Base-by-base conservation (phyloP, 2,329 filamentous ascomycete genomes). In the Cytospora schulzeri region DNA sequence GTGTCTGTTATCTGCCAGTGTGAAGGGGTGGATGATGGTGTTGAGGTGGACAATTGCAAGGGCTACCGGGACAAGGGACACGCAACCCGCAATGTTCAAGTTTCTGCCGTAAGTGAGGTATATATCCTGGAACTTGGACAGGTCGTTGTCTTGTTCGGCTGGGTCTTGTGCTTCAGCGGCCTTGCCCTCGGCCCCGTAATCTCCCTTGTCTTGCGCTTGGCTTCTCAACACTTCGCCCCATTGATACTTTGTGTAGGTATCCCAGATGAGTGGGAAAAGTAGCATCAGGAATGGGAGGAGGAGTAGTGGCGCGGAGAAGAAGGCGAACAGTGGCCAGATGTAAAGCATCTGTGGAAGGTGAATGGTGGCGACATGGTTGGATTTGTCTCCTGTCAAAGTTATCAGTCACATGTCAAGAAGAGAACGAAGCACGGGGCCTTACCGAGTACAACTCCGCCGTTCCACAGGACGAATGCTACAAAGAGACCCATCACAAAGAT, bases 21-120 rank as follows among this genome's bases (percentile, higher is more conserved):
- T 97, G 74, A 98, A 99, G 0, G 95, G 94, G 73, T 99, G 95
- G 52, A 98, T 86, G 68, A 97, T 90, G 38, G 95, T 99, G 81
- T 97, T 98, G 82, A 85, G 90, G 67, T 86, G 85, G 28, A 97
- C 87, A 24, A 87, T 75, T 15, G 73, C 56, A 4, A 67, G 41
- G 31, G 51, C 51, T 2, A 55, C 31, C 1, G 60, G 48, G 19
- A 38, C 38, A 22, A 66, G 51, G 55, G 66, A 67, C 26, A 60
- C 41, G 24, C 63, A 62, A 26, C 61, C 55, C 38, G 11, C 68
- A 66, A 77, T 77, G 50, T 81, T 73, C 7, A 77, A 57, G 24
- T 75, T 76, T n/a, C 66, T 70, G 31, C 69, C 68, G 61, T 80
- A 74, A 9, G n/a, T 48, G n/a, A 48, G n/a, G n/a, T 48, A 48